These are phyloP conservation scores for Ottelia alismoides DNA, from an alignment of 106 monocot species.

Conservation along the genomic window DNA sequence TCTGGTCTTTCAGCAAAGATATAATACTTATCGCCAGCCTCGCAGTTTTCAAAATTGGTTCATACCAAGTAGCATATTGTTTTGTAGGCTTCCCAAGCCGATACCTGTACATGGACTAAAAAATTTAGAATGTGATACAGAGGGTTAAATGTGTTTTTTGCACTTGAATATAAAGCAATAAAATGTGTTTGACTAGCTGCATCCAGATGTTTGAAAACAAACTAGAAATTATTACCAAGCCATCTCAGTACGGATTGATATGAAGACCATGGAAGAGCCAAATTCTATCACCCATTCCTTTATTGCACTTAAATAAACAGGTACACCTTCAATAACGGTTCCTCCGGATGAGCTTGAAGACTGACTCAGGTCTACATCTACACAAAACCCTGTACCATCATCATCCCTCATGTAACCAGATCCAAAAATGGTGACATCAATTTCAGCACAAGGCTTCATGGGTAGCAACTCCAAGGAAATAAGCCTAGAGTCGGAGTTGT, in stretches of 20 bases:
- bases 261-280: conserved; percentile 84
- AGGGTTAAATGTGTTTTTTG: no score
- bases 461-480: conserved; percentile 88
- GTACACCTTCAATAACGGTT: conserved; percentile 49
- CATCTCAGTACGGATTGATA: conserved; percentile 84
- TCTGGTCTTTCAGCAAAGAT: conserved; percentile 84
- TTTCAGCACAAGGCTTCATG: conserved; percentile 86
- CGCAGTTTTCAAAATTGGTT: conserved; percentile 84
- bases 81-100: conserved; percentile 81
- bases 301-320: conserved; percentile 77
- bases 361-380: conserved; percentile 25
- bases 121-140: no score
- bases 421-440: conserved; percentile 78
- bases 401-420: conserved; percentile 90
- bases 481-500: conserved; percentile 92
- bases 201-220: no score
- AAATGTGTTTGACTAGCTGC: no score
- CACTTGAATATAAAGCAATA: no score
- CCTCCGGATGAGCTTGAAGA: conserved; percentile 43
- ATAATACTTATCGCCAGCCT: conserved; percentile 78
- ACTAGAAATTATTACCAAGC: conserved; percentile 60
- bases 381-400: conserved; percentile 79
- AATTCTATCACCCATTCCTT: conserved; percentile 99
- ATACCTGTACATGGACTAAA: no score
- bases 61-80: conserved; percentile 85